phyloP scores from a whole-genome alignment of 805 yeast species.

The Candida gorgasii region DNA sequence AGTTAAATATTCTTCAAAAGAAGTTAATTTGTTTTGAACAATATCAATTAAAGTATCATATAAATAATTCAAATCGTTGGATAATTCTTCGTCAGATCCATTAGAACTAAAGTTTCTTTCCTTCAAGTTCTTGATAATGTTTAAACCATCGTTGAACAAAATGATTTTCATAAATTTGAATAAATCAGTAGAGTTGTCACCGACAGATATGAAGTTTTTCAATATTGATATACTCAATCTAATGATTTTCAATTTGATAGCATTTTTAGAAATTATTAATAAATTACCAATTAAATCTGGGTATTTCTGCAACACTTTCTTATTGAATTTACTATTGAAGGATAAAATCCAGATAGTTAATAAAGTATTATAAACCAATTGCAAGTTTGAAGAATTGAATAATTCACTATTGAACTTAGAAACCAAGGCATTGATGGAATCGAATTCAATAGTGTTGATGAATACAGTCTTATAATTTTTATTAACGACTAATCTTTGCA shows the following conservation, averaged over 20 bases:
- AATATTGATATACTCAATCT: conserved; percentile 79
- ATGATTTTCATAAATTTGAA: conserved; percentile 63
- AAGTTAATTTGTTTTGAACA: conserved; percentile 70
- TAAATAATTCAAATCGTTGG: conserved; percentile 64
- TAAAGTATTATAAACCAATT: conserved; percentile 78
- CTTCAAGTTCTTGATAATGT: conserved; percentile 64
- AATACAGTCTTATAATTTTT: conserved; percentile 50
- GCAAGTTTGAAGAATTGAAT: conserved; percentile 53
- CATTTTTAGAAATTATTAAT: conserved; percentile 64
- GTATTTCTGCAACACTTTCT: conserved; percentile 50
- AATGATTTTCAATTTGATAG: conserved; percentile 90
- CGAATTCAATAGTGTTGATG: conserved; percentile 42
- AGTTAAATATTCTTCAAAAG: conserved; percentile 87
- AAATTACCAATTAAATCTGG: conserved; percentile 54
- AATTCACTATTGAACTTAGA: conserved; percentile 12
- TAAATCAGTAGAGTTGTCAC: conserved; percentile 27
- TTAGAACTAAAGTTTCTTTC: conserved; percentile 83
- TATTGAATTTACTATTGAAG: conserved; percentile 59
- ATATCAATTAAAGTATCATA: conserved; percentile 65
- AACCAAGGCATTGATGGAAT: conserved; percentile 23
- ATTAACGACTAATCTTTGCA: conserved; percentile 58
- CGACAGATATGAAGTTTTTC: conserved; percentile 53
- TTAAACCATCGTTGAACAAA: conserved; percentile 73
- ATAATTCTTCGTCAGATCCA: conserved; percentile 77
- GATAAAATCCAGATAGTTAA: conserved; percentile 84